These are phyloP conservation scores for Hyaloscypha bicolor DNA, from an alignment of 495 filamentous ascomycete species.

Conservation along the genomic window DNA sequence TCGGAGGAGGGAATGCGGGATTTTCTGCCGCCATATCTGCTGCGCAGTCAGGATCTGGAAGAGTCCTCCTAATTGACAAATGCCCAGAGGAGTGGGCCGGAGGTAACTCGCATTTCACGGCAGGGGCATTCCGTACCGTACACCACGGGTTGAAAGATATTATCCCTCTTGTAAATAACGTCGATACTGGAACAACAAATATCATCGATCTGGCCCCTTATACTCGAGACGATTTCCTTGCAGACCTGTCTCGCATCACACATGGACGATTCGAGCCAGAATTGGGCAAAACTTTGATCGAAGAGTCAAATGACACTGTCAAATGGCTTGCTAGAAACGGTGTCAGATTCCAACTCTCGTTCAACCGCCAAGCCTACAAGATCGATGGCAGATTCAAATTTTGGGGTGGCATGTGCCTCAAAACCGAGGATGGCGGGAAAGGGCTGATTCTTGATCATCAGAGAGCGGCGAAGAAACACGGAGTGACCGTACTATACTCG, in stretches of 20 bases:
- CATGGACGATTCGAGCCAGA: slow-evolving; percentile 47
- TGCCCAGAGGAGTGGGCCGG: slow-evolving; percentile 54
- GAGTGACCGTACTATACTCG: slow-evolving; percentile 46
- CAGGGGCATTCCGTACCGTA: slow-evolving; percentile 54
- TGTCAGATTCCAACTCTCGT: slow-evolving; percentile 57
- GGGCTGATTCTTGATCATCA: slow-evolving; percentile 53
- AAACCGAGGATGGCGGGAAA: slow-evolving; percentile 59
- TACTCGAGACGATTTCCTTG: slow-evolving; percentile 44
- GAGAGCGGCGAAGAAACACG: slow-evolving; percentile 41
- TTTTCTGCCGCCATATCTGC: slow-evolving; percentile 57
- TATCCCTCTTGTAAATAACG: slow-evolving; percentile 49
- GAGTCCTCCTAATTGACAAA: slow-evolving; percentile 55
- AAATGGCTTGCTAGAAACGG: slow-evolving; percentile 58
- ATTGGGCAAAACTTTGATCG: slow-evolving; percentile 47
- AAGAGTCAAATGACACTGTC: slow-evolving; percentile 47
- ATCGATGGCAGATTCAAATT: slow-evolving; percentile 59
- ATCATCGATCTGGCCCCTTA: slow-evolving; percentile 51
- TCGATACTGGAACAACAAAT: slow-evolving; percentile 35
- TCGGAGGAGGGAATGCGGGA: slow-evolving; percentile 62
- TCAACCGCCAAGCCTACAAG: slow-evolving; percentile 63
- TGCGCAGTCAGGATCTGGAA: slow-evolving; percentile 37
- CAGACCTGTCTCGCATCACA: slow-evolving; percentile 54
- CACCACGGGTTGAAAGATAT: slow-evolving; percentile 51
- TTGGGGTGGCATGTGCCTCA: slow-evolving; percentile 62
- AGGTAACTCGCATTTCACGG: slow-evolving; percentile 62